These are phyloP conservation scores for Blastobotrys arbuscula DNA, from an alignment of 1,139 yeast genomes.

Conservation along the genomic window DNA sequence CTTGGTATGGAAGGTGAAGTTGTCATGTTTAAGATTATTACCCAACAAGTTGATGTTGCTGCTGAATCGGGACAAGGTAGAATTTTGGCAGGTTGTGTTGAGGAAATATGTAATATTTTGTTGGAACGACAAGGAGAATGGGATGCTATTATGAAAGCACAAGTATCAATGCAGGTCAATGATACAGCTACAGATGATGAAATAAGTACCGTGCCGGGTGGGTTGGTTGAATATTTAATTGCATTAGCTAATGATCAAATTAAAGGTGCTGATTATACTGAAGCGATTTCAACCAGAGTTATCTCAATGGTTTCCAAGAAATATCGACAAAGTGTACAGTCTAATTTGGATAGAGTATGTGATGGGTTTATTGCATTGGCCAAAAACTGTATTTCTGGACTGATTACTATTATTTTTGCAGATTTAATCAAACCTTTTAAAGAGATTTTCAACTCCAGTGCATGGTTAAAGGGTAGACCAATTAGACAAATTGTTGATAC, in stretches of 20 bases:
- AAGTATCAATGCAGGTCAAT: conserved; percentile 45
- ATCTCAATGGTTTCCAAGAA: conserved; percentile 60
- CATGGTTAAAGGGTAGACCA: conserved; percentile 42
- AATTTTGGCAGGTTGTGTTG: conserved; percentile 76
- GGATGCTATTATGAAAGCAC: conserved; percentile 51
- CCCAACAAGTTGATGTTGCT: conserved; percentile 90
- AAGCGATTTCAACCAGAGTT: conserved; percentile 63
- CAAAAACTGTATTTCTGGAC: conserved; percentile 57
- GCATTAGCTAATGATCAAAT: conserved; percentile 88
- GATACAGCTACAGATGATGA: conserved; percentile 42
- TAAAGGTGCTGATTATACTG: conserved; percentile 75
- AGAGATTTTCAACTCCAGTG: conserved; percentile 38
- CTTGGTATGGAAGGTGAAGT: conserved; percentile 61
- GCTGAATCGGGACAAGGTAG: conserved; percentile 82
- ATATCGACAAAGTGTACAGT: conserved; percentile 52
- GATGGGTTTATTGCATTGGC: conserved; percentile 77
- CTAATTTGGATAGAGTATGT: conserved; percentile 55
- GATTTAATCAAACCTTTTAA: conserved; percentile 52
- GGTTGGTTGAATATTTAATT: conserved; percentile 72
- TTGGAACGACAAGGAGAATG: conserved; percentile 58
- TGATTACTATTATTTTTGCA: conserved; percentile 63
- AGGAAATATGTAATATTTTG: conserved; percentile 62
- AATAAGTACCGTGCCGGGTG: conserved; percentile 60
- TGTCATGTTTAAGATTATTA: conserved; percentile 73
- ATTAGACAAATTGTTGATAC: conserved; percentile 65